These are phyloP conservation scores for Cystofilobasidium macerans DNA, from an alignment of 768 basidiomycete species.

Conservation along the genomic window DNA sequence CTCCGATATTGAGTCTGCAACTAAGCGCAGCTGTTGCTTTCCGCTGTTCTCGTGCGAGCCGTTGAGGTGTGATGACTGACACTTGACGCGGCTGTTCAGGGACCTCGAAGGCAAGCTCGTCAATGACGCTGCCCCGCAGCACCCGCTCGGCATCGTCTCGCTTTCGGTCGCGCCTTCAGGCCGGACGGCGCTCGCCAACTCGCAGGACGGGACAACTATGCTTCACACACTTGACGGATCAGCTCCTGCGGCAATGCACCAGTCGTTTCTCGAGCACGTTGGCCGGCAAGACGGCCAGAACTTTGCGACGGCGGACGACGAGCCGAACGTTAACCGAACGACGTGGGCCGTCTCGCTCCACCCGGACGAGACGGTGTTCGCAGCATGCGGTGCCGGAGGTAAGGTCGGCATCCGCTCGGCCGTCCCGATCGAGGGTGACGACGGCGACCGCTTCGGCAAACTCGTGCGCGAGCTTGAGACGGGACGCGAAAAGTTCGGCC, in stretches of 20 bases:
- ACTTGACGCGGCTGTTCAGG: conserved; percentile 41
- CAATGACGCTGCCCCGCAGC: conserved; percentile 51
- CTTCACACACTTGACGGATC: conserved; percentile 54
- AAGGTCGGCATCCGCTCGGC: conserved; percentile 15
- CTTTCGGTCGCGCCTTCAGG: conserved; percentile 59
- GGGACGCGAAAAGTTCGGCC: conserved; percentile 38
- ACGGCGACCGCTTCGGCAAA: conserved; percentile 24
- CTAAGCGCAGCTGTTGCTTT: conserved; percentile 71
- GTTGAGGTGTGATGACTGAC: conserved; percentile 41
- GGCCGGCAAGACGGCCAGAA: conserved; percentile 21
- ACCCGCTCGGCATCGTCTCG: conserved; percentile 75
- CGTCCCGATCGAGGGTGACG: not conserved
- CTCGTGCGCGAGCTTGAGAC: conserved; percentile 34
- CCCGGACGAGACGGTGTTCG: conserved; percentile 16
- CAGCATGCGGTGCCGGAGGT: conserved; percentile 19
- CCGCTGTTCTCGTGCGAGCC: conserved; percentile 31
- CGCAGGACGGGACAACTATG: conserved; percentile 68
- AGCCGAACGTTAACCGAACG: conserved; percentile 7
- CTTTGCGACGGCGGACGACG: conserved; percentile 5
- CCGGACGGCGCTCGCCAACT: conserved; percentile 59
- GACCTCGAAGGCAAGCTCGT: conserved; percentile 53
- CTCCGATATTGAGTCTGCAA: conserved; percentile 50
- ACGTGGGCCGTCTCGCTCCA: conserved; percentile 19
- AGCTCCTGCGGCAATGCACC: conserved; percentile 5
- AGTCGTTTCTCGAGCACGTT: conserved; percentile 29